Percentiles rank a stretch among this genome's conserved stretches.
Evolutionary conservation across 2,329 filamentous ascomycete species (phyloP).

Genomic region (Aspergillus caelatus): DNA sequence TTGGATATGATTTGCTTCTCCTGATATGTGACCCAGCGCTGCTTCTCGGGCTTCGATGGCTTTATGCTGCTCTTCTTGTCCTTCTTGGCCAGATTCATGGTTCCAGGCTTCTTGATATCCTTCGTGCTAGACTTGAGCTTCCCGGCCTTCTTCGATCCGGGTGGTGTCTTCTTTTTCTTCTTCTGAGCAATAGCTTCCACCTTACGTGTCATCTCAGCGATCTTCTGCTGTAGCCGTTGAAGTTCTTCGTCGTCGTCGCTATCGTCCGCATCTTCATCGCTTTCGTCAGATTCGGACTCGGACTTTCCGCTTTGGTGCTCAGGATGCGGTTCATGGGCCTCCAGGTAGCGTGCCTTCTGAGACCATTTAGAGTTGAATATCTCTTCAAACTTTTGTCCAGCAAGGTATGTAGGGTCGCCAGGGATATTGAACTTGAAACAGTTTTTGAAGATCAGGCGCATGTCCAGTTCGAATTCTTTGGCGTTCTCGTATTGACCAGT

Average conservation of each 20-base stretch:
- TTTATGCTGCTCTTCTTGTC: constrained; percentile 49
- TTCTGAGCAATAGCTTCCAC: constrained; percentile 59
- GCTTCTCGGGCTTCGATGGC: constrained; percentile 51
- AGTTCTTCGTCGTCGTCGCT: constrained; percentile 67
- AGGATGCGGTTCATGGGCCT: constrained; percentile 69
- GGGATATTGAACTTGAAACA: constrained; percentile 90
- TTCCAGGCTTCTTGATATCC: constrained; percentile 43
- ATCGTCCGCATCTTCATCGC: constrained; percentile 66
- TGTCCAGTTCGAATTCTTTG: constrained; percentile 83
- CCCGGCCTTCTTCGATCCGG: constrained; percentile 53
- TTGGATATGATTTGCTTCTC: constrained; percentile 93
- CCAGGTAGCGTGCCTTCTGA: constrained; percentile 79
- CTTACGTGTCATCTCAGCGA: constrained; percentile 74
- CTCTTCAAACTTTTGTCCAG: constrained; percentile 73
- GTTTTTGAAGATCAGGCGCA: constrained; percentile 82
- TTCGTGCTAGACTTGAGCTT: constrained; percentile 30
- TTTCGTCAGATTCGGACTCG: constrained; percentile 66
- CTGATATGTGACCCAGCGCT: constrained; percentile 69
- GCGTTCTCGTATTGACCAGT: constrained; percentile 76
- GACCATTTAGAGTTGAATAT: constrained; percentile 76
- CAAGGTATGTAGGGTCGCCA: constrained; percentile 71
- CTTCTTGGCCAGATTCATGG: constrained; percentile 59
- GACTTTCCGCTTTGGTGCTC: constrained; percentile 66
- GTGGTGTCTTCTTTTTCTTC: constrained; percentile 60
- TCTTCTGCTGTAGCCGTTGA: constrained; percentile 67